Percentiles rank a stretch among this genome's conserved stretches.
Evolutionary conservation across 352 stramenopile species (phyloP).

Genomic region (Phytophthora pisi): DNA sequence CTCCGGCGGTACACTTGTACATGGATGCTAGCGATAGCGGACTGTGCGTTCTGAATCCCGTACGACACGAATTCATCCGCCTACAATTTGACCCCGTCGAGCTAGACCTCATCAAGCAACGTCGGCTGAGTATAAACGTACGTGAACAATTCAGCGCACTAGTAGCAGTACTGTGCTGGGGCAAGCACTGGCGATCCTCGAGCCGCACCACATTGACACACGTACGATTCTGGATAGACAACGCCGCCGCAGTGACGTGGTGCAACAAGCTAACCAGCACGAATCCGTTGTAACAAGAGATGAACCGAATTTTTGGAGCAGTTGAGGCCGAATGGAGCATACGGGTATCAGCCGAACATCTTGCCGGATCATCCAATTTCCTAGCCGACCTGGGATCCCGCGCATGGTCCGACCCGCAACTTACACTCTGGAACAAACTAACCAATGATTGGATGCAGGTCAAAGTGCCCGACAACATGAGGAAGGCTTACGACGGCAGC

Average conservation of each 20-base stretch:
- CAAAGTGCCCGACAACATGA: neutral
- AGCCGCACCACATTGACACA: no score
- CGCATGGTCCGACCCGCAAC: neutral
- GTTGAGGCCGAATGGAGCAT: no score
- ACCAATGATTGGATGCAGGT: constrained; percentile 4
- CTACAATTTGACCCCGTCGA: constrained; percentile 23
- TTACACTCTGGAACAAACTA: neutral
- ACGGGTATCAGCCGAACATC: neutral
- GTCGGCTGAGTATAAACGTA: constrained; percentile 20
- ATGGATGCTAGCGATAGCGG: constrained; percentile 26
- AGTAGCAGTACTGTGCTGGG: constrained; percentile 3
- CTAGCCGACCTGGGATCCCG: constrained; percentile 4
- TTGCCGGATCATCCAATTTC: constrained; percentile 2
- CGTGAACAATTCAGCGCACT: constrained; percentile 17
- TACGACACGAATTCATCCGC: constrained; percentile 1
- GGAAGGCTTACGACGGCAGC: neutral
- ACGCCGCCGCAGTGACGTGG: neutral
- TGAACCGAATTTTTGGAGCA: no score
- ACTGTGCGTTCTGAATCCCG: constrained; percentile 22
- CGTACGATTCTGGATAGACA: no score
- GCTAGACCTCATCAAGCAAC: constrained; percentile 1
- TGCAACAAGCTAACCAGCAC: neutral
- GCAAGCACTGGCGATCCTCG: neutral
- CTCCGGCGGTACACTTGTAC: constrained; percentile 8
- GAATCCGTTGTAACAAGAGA: neutral